Base-by-base conservation (phyloP, 2,329 filamentous ascomycete genomes). In the Xylariaceae sp. region DNA sequence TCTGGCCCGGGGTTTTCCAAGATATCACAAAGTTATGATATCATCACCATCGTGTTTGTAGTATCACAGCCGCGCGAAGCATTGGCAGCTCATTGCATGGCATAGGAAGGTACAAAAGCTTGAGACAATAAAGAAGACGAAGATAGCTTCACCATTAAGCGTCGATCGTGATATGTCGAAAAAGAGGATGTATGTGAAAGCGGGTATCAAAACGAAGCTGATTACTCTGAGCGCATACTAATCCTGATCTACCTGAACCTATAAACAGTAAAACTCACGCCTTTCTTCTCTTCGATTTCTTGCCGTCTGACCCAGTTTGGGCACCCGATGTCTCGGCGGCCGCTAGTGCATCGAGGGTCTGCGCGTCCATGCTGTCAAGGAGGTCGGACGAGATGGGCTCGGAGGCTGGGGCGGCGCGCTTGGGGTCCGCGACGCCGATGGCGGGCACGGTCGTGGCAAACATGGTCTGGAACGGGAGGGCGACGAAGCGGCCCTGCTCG, bases 391-490 rank as follows among this genome's bases (percentile, higher is more conserved):
- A 42, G 15, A 50, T 11, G 2, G 51, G 1, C 3, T 50, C 2
- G 35, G 72, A 73, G 2, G 57, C 30, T 2, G 61, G 53, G 1
- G 73, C 74, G n/a, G 79, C 78, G 58, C 81, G 79, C 72, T 82
- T 82, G 44, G 86, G 82, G 68, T 93, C 89, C 37, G 80, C 80
- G 66, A 79, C 80, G 54, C 86, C 89, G 62, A 93, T 81, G 37
- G 82, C 71, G 0, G 86, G 82, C 2, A 93, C 79, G 47, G 82
- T 80, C n/a, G 81, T 81, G 9, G 88, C 89, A 52, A 94, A 78
- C 76, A 90, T 85, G 71, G 86, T 82, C 80, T 94, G 90, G 75
- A 94, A 92, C 4, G 90, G 89, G 65, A 83, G 78, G 7, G 84
- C 82, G 51, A 92, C 82, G 72, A 94, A 92, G 72, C 81, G 82